Percentiles rank a stretch among this genome's conserved stretches.
Evolutionary conservation across 2,329 filamentous ascomycete genomes (phyloP).

Genomic region (Trichoderma atroviride): DNA sequence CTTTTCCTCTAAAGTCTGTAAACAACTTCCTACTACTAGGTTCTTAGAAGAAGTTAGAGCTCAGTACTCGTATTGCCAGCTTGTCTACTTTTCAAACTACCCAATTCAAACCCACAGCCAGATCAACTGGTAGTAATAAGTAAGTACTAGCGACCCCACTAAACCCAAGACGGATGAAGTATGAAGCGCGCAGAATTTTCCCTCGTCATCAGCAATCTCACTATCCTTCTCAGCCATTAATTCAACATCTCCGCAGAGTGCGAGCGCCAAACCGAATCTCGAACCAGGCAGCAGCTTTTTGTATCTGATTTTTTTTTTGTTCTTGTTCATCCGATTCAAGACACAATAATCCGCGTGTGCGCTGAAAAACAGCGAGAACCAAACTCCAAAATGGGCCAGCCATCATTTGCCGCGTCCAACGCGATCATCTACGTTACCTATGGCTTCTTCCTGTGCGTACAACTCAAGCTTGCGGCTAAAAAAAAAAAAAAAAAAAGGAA

Average conservation of each 20-base stretch:
- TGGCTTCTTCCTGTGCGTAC: slow-evolving; percentile 70
- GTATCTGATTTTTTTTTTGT: not conserved
- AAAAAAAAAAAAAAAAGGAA: not conserved
- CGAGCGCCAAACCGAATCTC: not conserved
- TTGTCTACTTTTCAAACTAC: too few species aligned
- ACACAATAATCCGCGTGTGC: not conserved
- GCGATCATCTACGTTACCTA: slow-evolving; percentile 82
- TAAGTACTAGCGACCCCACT: too few species aligned
- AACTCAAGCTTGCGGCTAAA: not conserved
- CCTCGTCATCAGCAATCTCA: not conserved
- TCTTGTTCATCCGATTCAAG: not conserved
- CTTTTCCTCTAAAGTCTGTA: too few species aligned
- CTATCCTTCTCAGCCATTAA: not conserved
- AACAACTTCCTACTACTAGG: too few species aligned
- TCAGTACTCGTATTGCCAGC: too few species aligned
- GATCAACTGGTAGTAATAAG: too few species aligned
- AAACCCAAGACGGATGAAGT: too few species aligned
- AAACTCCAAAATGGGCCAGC: slow-evolving; percentile 65
- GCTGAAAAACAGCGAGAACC: not conserved
- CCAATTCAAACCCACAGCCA: too few species aligned
- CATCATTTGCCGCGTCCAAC: slow-evolving; percentile 76
- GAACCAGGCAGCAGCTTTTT: not conserved
- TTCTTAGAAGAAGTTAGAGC: too few species aligned
- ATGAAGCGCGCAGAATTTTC: not conserved
- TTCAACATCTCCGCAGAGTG: not conserved